phyloP scores from a whole-genome alignment of 768 basidiomycete genomes.

The Mycena alexandri region DNA sequence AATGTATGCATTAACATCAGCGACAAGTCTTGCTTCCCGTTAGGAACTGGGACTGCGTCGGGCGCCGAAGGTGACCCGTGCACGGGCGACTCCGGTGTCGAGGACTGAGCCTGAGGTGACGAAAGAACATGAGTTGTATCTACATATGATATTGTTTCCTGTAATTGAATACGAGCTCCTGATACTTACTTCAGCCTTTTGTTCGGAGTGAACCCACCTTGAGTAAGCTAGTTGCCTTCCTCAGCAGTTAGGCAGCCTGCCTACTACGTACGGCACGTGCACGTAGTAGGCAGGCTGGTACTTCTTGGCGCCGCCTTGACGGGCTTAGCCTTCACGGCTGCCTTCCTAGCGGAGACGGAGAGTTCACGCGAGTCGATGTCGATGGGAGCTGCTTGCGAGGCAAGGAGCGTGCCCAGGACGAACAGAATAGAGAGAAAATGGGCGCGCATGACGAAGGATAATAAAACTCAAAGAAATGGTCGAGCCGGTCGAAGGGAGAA shows the following conservation, averaged over 20 bases:
- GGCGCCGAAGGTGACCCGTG: background rate
- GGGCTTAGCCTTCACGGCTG: background rate
- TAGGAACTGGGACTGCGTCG: constrained; percentile 13
- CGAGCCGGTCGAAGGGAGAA: constrained; percentile 17
- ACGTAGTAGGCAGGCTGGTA: too few relatives aligned
- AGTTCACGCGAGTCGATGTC: background rate
- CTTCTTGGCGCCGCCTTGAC: background rate
- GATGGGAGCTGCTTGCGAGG: constrained; percentile 13
- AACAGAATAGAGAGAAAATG: constrained; percentile 8
- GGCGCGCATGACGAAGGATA: constrained; percentile 16
- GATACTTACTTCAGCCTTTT: too few relatives aligned
- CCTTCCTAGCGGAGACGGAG: background rate
- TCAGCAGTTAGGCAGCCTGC: too few relatives aligned
- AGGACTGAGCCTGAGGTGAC: background rate
- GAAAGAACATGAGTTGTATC: constrained; percentile 2
- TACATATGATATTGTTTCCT: background rate
- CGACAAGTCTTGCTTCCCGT: constrained; percentile 19
- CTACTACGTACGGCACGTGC: too few relatives aligned
- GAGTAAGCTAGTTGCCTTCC: too few relatives aligned
- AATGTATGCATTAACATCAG: constrained; percentile 20
- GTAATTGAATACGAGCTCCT: constrained; percentile 4
- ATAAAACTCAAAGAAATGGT: constrained; percentile 5
- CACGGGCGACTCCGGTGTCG: constrained; percentile 12
- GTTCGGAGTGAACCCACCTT: too few relatives aligned
- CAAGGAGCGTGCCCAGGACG: constrained; percentile 5